Evolutionary conservation across 1,284 basidiomycete genomes (phyloP).

Genomic region (Pseudomicrostroma phylloplanum): DNA sequence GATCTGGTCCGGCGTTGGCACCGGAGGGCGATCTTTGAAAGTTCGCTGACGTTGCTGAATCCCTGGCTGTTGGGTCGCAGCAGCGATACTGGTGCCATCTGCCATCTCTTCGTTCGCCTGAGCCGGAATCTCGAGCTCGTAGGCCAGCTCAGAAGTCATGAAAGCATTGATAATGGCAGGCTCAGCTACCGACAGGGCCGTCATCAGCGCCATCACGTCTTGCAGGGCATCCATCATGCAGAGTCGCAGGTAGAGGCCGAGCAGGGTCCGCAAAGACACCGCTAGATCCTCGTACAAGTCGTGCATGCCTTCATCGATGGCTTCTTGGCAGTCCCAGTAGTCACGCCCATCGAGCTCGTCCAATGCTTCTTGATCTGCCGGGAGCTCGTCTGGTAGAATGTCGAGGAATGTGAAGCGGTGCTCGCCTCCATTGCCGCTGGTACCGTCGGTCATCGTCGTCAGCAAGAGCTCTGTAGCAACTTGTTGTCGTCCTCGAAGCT

Average conservation of each 20-base stretch:
- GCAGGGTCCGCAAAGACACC: background rate
- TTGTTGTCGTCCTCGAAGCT: background rate
- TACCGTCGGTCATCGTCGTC: background rate
- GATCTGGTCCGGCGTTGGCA: background rate
- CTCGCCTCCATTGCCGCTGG: background rate
- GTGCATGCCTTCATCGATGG: background rate
- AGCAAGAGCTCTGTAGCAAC: slow-evolving; percentile 4
- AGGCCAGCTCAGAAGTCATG: background rate
- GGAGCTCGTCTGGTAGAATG: background rate
- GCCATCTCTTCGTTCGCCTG: background rate
- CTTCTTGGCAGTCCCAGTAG: slow-evolving; percentile 5
- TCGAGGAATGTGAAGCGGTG: background rate
- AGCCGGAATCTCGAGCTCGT: background rate
- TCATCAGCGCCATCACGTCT: background rate
- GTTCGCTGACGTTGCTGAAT: background rate
- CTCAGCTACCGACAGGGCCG: background rate
- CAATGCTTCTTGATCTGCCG: background rate
- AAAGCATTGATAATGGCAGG: background rate
- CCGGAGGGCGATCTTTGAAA: background rate
- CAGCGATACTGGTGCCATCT: too few species aligned
- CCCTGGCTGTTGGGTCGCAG: too few species aligned
- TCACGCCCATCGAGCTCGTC: background rate
- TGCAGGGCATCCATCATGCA: slow-evolving; percentile 5
- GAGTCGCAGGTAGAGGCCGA: background rate
- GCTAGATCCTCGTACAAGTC: slow-evolving; percentile 6